Conservation (phyloP, 2,329 filamentous ascomycete species). For the Pochonia chlamydosporia region DNA sequence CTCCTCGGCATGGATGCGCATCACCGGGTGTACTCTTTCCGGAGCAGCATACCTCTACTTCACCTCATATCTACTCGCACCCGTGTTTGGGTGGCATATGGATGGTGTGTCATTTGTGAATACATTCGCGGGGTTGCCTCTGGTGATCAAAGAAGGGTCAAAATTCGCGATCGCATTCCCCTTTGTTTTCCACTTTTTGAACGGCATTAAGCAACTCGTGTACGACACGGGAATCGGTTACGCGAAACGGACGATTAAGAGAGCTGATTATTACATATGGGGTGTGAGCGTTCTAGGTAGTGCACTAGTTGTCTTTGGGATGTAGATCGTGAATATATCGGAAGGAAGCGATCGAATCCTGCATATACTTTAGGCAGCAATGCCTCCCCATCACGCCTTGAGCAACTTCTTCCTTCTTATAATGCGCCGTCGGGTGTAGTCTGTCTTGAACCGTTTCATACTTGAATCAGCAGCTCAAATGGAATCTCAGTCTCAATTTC, state of each 20-base stretch:
- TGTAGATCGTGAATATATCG: too few species aligned
- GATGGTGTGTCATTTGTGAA: too few species aligned
- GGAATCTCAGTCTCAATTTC: too few species aligned
- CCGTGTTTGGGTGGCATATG: constrained; percentile 59
- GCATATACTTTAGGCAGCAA: too few species aligned
- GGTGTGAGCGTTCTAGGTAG: background rate
- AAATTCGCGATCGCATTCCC: constrained; percentile 53
- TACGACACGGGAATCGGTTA: constrained; percentile 30
- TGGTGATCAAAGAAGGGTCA: too few species aligned
- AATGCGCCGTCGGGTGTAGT: too few species aligned
- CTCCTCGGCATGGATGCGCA: constrained; percentile 65
- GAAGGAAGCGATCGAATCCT: too few species aligned
- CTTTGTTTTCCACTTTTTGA: constrained; percentile 48
- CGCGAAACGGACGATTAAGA: background rate
- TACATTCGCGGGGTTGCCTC: too few species aligned
- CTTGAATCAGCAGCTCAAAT: too few species aligned
- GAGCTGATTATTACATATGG: background rate
- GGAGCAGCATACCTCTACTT: constrained; percentile 74
- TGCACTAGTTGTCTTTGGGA: background rate
- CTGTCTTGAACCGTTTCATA: too few species aligned
- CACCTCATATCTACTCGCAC: constrained; percentile 71
- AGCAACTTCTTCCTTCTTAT: too few species aligned
- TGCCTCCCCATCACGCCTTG: too few species aligned
- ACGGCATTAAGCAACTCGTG: constrained; percentile 45
- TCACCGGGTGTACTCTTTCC: constrained; percentile 67